Evolutionary conservation across 176 grass and related monocot genomes (phyloP).

Genomic region (Paspalum vaginatum): DNA sequence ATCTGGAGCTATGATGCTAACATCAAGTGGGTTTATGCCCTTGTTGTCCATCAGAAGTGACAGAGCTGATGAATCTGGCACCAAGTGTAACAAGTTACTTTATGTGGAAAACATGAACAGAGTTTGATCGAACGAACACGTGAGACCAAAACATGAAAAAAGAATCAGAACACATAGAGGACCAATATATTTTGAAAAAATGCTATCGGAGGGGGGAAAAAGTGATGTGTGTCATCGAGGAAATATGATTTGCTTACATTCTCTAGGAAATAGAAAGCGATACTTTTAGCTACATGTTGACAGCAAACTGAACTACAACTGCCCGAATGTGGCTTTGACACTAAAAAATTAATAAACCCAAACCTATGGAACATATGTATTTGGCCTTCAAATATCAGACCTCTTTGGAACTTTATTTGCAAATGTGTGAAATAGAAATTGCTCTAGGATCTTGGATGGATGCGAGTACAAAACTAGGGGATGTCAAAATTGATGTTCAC

Average conservation of each 20-base stretch:
- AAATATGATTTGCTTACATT: slow-evolving; percentile 19
- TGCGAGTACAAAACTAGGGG: neutral
- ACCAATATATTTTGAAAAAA: neutral
- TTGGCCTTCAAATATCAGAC: neutral
- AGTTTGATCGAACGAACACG: neutral
- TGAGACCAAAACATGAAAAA: slow-evolving; percentile 1
- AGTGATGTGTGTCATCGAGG: neutral
- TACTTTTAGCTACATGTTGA: neutral
- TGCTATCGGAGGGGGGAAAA: neutral
- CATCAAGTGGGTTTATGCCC: slow-evolving; percentile 57
- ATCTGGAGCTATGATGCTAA: slow-evolving; percentile 63
- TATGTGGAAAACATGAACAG: neutral
- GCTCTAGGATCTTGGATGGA: neutral
- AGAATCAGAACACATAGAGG: neutral
- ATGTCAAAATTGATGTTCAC: neutral
- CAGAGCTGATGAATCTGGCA: slow-evolving; percentile 77
- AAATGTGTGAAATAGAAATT: neutral
- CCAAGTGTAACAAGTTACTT: slow-evolving; percentile 34
- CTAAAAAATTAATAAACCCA: neutral
- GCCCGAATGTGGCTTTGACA: neutral
- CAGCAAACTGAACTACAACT: neutral
- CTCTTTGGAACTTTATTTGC: neutral
- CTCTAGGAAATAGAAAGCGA: neutral
- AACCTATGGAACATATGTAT: neutral
- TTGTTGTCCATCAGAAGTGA: slow-evolving; percentile 91